Evolutionary conservation across 805 yeast species (phyloP), one percentile per base, ranked within the genome.

Genomic region (Wickerhamomyces rabaulensis): DNA sequence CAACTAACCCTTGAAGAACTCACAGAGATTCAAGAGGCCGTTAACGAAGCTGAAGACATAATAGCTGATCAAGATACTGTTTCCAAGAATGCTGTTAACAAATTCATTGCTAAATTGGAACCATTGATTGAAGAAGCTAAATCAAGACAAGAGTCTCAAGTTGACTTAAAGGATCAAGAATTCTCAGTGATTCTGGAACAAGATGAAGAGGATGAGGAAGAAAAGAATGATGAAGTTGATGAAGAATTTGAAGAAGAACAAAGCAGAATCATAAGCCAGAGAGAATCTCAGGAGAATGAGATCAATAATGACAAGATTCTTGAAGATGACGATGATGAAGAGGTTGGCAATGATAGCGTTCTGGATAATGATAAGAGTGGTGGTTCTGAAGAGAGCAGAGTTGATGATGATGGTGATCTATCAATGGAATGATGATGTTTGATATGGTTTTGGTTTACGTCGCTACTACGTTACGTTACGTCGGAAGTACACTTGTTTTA

Each of bases 1-100:
- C 53, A 55, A 4, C 61, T 67, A 13, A 53, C 56, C 8, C 48
- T 49, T 15, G 57, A 55, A 9, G 50, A 54, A 22, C 50, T 73
- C 38, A 48, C 52, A 23, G 58, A 60, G 31, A 42, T 70, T 9
- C 27, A 46, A 1, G 65, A 62, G 7, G 44, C 52, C 9, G 40
- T 69, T 13, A 61, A 60, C 6, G 65, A 62, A 41, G 47, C 62
- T 10, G 51, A 63, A 13, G 71, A 67, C 7, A 58, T 61, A 38
- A 60, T 60, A 6, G 40, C 45, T 1, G 56, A 49, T 9, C 46
- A 62, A 9, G 78, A 73, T 40, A 47, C 60, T 0, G 54, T 59
- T 7, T 56, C 69, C 15, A 62, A 49, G 38, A 71, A 70, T 45
- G 61, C 71, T 1, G 53, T 70, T 39, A 59, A 53, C 16, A 69